Percentiles rank a stretch among this genome's conserved stretches.
phyloP scores from a whole-genome alignment of 2,329 filamentous ascomycete genomes.

The Acephala macrosclerotiorum region DNA sequence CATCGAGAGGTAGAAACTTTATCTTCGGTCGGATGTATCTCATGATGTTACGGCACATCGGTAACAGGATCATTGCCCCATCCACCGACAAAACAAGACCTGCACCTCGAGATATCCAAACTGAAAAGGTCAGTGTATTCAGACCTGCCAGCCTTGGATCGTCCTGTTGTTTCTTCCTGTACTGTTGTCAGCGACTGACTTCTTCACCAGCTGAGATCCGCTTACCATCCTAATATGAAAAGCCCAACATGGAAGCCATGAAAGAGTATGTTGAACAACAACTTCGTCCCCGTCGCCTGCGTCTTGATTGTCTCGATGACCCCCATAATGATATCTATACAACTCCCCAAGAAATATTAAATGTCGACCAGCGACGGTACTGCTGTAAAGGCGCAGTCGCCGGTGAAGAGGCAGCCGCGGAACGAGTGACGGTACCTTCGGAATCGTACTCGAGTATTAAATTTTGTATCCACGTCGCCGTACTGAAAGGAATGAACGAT shows the following conservation, averaged over 20 bases:
- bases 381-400: conserved; percentile 37
- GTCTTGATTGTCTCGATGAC: conserved; percentile 54
- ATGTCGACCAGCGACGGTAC: conserved; percentile 64
- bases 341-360: conserved; percentile 44
- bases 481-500: conserved; percentile 45
- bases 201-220: conserved; percentile 11
- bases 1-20: conserved; percentile 89
- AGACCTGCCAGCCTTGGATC: conserved; percentile 76
- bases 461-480: conserved; percentile 33
- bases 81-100: conserved; percentile 87
- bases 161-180: conserved; percentile 78
- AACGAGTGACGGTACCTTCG: conserved; percentile 37
- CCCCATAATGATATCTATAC: conserved; percentile 38
- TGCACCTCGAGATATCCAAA: conserved; percentile 96
- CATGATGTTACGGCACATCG: conserved; percentile 92
- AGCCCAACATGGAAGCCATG: conserved; percentile 79
- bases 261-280: conserved; percentile 83
- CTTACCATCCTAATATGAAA: conserved; percentile 89
- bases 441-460: conserved; percentile 36
- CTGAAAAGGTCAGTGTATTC: conserved; percentile 84
- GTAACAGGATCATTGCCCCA: conserved; percentile 85
- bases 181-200: conserved; percentile 37
- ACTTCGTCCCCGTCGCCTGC: conserved; percentile 74
- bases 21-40: conserved; percentile 86
- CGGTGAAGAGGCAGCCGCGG: conserved; percentile 37